Evolutionary conservation across 73 alveolate genomes (phyloP).

Genomic region (Breviolum minutum): DNA sequence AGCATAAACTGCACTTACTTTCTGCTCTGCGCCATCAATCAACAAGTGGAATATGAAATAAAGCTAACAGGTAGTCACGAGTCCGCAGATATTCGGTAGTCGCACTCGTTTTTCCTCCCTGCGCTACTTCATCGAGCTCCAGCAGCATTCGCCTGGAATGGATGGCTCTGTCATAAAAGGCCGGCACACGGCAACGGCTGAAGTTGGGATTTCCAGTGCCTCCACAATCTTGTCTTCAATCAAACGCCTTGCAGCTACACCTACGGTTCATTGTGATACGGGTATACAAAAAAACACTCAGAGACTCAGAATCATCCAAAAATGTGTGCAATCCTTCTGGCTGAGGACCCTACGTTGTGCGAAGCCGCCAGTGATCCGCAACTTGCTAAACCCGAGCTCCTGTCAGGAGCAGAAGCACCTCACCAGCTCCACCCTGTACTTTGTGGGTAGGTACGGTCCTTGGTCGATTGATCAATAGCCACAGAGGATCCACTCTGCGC

Average conservation of each 20-base stretch:
- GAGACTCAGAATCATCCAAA: no score
- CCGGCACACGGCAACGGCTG: neutral
- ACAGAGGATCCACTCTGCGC: constrained; percentile 81
- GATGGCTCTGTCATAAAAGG: neutral
- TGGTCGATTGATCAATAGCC: constrained; percentile 72
- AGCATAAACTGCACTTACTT: no score
- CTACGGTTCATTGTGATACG: neutral
- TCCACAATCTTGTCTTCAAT: constrained; percentile 59
- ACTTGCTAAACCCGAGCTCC: constrained; percentile 87
- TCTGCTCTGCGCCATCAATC: no score
- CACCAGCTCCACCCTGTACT: neutral
- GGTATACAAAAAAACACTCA: no score
- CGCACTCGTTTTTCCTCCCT: neutral
- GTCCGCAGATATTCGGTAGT: neutral
- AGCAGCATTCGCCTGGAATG: neutral
- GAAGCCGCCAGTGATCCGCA: constrained; percentile 74
- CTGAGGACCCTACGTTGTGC: neutral
- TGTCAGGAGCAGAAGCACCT: neutral
- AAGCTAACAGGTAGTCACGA: no score
- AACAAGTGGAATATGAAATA: no score
- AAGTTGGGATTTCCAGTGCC: neutral
- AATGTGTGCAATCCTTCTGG: no score
- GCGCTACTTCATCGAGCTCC: neutral
- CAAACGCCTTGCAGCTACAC: constrained; percentile 52
- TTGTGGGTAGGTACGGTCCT: constrained; percentile 3